phyloP scores from a whole-genome alignment of 2,329 filamentous ascomycete species.

The Aspergillus udagawae region DNA sequence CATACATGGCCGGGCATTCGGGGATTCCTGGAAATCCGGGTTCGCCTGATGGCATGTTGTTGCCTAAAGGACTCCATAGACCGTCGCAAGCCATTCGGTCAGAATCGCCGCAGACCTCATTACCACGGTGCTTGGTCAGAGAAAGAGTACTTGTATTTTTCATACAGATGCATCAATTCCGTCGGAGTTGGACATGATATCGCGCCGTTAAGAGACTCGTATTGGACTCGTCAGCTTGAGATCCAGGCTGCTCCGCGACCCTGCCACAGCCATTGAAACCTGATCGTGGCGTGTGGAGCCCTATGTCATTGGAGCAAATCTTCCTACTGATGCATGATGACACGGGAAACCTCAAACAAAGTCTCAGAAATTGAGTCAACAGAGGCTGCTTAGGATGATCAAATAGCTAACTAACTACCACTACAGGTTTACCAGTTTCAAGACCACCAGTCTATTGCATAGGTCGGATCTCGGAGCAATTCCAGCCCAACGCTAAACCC shows the following conservation, averaged over 20 bases:
- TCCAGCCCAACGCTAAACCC: conserved; percentile 21
- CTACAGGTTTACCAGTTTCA: not conserved
- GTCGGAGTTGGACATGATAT: not conserved
- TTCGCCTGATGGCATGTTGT: not conserved
- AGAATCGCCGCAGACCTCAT: not conserved
- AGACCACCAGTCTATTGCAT: not conserved
- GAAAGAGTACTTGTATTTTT: not conserved
- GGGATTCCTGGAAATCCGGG: too few species aligned
- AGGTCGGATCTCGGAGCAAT: not conserved
- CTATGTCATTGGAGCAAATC: not conserved
- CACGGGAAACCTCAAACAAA: not conserved
- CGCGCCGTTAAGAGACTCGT: not conserved
- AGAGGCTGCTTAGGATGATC: not conserved
- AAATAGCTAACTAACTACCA: too few species aligned
- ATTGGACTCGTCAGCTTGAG: not conserved
- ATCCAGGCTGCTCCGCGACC: not conserved
- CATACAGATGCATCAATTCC: not conserved
- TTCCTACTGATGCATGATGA: not conserved
- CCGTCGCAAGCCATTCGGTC: not conserved
- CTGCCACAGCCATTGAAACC: not conserved
- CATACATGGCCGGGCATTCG: too few species aligned
- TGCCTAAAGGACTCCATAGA: not conserved
- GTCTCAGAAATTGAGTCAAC: not conserved
- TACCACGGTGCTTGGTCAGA: not conserved
- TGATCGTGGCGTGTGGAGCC: not conserved